Base-by-base conservation (phyloP, 176 grass and related monocot species). In the Carex scoparia region DNA sequence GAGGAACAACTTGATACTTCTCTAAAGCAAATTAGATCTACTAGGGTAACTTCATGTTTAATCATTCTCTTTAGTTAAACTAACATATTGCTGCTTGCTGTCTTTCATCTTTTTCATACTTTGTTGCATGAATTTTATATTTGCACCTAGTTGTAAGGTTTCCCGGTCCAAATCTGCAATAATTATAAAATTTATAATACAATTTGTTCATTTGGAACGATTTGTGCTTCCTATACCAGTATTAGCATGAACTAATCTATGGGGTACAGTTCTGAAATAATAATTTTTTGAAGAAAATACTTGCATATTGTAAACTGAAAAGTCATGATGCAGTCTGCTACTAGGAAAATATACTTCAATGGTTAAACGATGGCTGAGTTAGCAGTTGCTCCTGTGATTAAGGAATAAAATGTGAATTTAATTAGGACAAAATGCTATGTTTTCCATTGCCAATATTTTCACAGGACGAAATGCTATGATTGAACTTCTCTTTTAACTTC, bases 1-100 rank as follows among this genome's bases (percentile, higher is more conserved):
- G 96, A 99, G 79, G 88, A 91, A 61, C 89, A 94, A 85, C 96
- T 99, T 79, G 96, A 99, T 86, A 87, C 83, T 69, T 95, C 96
- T 79, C 92, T 99, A 59, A 95, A 86, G 87, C 93, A 95, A 84
- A 95, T 95, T 87, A 88, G 96, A 93, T 94, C 96, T 42, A 92
- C 93, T 70, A 92, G 93, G 90, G 96, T 99, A 94, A 81, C 49
- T 8, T 69, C 62, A 56, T 48, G 42, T 74, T 46, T 81, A 37
- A 85, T 32, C 78, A 68, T 80, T 31, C 32, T 8, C 30, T 51
- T 61, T 75, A 2, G 4, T 53, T 75, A 30, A 54, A 75, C 28
- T 76, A 54, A 31, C 48, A 76, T 31, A 23, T 23, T 23, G 3
- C 9, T 27, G 46, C 10, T 54, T 54, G 4, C 23, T 31, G 0